Percentiles rank a stretch among this genome's conserved stretches.
These are phyloP conservation scores for Jatropha curcas DNA, from an alignment of 345 rosid species.

Conservation along the genomic window DNA sequence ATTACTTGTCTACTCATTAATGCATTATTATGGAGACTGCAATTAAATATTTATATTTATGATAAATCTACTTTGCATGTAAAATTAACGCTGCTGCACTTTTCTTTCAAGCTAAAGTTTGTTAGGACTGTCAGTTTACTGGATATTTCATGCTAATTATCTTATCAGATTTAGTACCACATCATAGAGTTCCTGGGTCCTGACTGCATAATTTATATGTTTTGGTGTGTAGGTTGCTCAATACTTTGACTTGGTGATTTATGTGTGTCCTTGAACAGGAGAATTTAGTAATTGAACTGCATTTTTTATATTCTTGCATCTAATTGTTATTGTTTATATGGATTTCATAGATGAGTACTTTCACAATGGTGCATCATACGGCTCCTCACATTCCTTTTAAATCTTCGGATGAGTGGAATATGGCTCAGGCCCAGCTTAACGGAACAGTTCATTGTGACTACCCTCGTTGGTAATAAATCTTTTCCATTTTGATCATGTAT, in stretches of 20 bases:
- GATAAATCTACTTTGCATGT: not conserved
- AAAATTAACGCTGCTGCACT: not conserved
- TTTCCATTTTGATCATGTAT: not conserved
- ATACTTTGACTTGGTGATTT: not conserved
- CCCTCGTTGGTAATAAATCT: constrained; percentile 61
- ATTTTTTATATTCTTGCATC: not conserved
- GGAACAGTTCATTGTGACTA: constrained; percentile 96
- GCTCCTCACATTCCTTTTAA: constrained; percentile 96
- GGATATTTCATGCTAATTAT: not conserved
- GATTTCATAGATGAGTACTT: constrained; percentile 82
- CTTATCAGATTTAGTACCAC: not conserved
- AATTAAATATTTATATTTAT: not conserved
- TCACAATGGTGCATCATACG: constrained; percentile 97
- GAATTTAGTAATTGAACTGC: too few species aligned
- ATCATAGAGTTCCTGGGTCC: not conserved
- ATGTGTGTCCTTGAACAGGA: not conserved
- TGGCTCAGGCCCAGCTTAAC: constrained; percentile 84
- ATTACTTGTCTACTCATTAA: not conserved
- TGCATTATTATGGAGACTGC: not conserved
- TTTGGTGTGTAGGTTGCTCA: not conserved
- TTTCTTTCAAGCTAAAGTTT: not conserved
- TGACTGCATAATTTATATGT: not conserved
- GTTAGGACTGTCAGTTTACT: not conserved
- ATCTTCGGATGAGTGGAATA: constrained; percentile 73
- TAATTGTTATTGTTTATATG: constrained; percentile 9